A percentile compares a stretch with the other conserved stretches of the same genome.
Conservation (phyloP, 179 eudicot species). For the Amaranthus tricolor region DNA sequence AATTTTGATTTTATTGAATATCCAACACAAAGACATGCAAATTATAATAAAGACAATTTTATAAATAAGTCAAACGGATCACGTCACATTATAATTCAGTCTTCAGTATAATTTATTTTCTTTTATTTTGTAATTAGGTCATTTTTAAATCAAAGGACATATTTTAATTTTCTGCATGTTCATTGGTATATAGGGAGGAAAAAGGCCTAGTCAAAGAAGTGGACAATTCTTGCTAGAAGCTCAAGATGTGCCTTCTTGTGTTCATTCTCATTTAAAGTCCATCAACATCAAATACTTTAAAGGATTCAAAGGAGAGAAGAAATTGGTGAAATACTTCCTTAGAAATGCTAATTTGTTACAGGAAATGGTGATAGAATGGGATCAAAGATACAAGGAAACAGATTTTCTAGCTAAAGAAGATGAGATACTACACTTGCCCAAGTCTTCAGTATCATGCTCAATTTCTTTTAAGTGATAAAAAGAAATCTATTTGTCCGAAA, state of each 20-base stretch:
- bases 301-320: constrained; percentile 16
- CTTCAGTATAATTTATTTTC: background rate
- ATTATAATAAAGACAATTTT: too few relatives aligned
- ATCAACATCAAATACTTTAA: constrained; percentile 14
- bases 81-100: background rate
- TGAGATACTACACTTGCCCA: background rate
- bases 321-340: constrained; percentile 16
- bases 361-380: constrained; percentile 21
- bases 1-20: too few relatives aligned
- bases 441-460: constrained; percentile 2
- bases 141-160: too few relatives aligned
- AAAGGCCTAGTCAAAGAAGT: background rate
- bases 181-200: background rate
- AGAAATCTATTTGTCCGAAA: background rate
- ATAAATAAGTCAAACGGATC: too few relatives aligned
- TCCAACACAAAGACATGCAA: too few relatives aligned
- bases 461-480: constrained; percentile 4
- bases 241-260: constrained; percentile 18
- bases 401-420: background rate
- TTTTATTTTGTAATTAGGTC: background rate
- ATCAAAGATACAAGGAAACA: background rate
- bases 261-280: constrained; percentile 15
- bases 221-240: background rate
- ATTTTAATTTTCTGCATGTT: too few relatives aligned
- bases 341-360: constrained; percentile 15